Evolutionary conservation across 2,329 filamentous ascomycete species (phyloP), one percentile per base, ranked within the genome.

Genomic region (Blumeriella jaapii): DNA sequence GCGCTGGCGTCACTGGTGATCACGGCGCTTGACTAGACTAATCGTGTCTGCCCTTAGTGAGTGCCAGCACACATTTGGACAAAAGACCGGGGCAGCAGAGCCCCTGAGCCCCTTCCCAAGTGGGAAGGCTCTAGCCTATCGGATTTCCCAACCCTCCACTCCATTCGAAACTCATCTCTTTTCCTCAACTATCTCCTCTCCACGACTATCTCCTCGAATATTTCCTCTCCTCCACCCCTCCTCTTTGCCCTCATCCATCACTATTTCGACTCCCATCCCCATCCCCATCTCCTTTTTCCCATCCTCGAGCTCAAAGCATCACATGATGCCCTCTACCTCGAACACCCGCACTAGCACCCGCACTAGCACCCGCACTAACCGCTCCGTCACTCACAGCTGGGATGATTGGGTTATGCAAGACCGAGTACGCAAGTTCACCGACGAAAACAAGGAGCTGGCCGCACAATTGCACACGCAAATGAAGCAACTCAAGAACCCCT

Each of bases 351-450:
- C n/a, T n/a, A n/a, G n/a, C n/a, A n/a, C n/a, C n/a, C n/a, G n/a
- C n/a, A n/a, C n/a, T n/a, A n/a, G n/a, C n/a, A n/a, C n/a, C n/a
- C n/a, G n/a, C n/a, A n/a, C 45, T 53, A 37, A 51, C 39, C 33
- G 34, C 30, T 39, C 47, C 36, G 31, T 25, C 25, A 14, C 30
- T 23, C 36, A 46, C 54, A 82, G 78, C 44, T 98, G 91, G 91
- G 91, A 98, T 63, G 91, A 98, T 63, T 96, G 89, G 89, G 91
- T 96, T 28, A 75, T 83, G 14, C 78, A 86, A 60, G 89, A 96
- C 58, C 83, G 91, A 48, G 79, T 98, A 42, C 80, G 87, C 55
- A 95, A 95, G 63, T 81, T 89, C 57, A 94, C 79, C 33, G 85
- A 93, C 38, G 91, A 96, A 62, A 95, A 96, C 62, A 83, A 84